Evolutionary conservation across 2,329 filamentous ascomycete genomes (phyloP), one percentile per base, ranked within the genome.

Genomic region (Magnaporthiopsis incrustans): DNA sequence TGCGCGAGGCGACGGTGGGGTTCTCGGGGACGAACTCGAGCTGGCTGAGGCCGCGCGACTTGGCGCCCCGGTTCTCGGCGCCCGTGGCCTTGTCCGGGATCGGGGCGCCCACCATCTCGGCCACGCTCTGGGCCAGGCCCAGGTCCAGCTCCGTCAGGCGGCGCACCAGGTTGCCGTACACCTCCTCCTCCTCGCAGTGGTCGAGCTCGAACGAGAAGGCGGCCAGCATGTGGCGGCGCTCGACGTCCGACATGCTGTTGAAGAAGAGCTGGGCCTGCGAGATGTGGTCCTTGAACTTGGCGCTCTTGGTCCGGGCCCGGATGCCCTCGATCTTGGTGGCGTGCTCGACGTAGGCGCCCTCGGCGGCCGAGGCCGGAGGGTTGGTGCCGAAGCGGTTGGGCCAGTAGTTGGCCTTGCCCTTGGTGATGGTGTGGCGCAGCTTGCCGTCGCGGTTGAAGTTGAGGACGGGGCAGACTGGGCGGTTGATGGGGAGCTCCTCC

Each of bases 201-300:
- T 92, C 89, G 1, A 95, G 78, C 75, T 91, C 89, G 70, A 91
- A 92, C 3, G 79, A 79, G 14, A 91, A 80, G 0, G 89, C 85
- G 50, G 77, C 78, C 33, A 78, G 77, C 22, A 89, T 75, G 71
- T 91, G 89, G 15, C 71, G 70, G 75, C 89, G 86, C 75, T 94
- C 91, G 4, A 85, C 78, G 0, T 81, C 76, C 0, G 85, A 84
- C 68, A 94, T 75, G 22, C 89, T 92, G 78, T 94, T 94, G 78
- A 87, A 94, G 78, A 95, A 95, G 1, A 94, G 79, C 72, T 93
- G 89, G 0, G 91, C 90, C 73, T 95, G 91, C 61, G 83, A 87
- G 75, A 85, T 85, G 72, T 94, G 89, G 67, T 95, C 90, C 67
- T 81, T 83, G 80, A 94, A 94, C 77, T 94, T 94, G 68, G 81